Evolutionary conservation across 345 rosid species (phyloP).

Genomic region (Toxicodendron radicans): DNA sequence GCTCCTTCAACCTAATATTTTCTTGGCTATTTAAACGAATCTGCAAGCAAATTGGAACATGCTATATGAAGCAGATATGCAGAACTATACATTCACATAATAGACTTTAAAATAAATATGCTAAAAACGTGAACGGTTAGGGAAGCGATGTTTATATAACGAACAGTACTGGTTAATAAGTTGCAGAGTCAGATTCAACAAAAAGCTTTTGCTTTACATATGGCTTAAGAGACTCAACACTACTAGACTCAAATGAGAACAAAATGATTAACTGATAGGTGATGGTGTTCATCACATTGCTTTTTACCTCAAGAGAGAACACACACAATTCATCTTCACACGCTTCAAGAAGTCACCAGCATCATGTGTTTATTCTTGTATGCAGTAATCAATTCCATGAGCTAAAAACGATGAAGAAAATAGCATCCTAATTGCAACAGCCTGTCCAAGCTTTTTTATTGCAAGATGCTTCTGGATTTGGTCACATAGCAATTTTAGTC

Average conservation of each 20-base stretch:
- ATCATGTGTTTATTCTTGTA: constrained; percentile 31
- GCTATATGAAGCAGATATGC: neutral
- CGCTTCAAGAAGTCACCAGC: constrained; percentile 32
- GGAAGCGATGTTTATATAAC: neutral
- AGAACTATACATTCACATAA: neutral
- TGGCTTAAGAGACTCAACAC: constrained; percentile 17
- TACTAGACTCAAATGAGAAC: constrained; percentile 3
- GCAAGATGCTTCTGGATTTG: constrained; percentile 16
- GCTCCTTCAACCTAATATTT: too few species aligned
- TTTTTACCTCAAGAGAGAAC: constrained; percentile 25
- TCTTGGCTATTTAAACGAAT: too few species aligned
- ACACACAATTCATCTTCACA: constrained; percentile 30
- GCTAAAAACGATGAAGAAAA: constrained; percentile 11
- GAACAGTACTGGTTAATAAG: constrained; percentile 6
- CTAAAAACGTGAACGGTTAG: neutral
- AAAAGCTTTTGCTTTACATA: constrained; percentile 32
- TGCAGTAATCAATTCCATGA: constrained; percentile 29
- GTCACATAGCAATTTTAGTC: constrained; percentile 34
- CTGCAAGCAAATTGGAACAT: too few species aligned
- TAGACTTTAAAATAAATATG: neutral
- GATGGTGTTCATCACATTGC: constrained; percentile 20
- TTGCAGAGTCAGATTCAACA: constrained; percentile 17
- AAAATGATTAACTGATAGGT: constrained; percentile 10
- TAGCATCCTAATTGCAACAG: constrained; percentile 16
- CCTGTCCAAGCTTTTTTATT: constrained; percentile 13